These are phyloP conservation scores for Trichoderma reesei DNA, from an alignment of 495 filamentous ascomycete species.

Conservation along the genomic window DNA sequence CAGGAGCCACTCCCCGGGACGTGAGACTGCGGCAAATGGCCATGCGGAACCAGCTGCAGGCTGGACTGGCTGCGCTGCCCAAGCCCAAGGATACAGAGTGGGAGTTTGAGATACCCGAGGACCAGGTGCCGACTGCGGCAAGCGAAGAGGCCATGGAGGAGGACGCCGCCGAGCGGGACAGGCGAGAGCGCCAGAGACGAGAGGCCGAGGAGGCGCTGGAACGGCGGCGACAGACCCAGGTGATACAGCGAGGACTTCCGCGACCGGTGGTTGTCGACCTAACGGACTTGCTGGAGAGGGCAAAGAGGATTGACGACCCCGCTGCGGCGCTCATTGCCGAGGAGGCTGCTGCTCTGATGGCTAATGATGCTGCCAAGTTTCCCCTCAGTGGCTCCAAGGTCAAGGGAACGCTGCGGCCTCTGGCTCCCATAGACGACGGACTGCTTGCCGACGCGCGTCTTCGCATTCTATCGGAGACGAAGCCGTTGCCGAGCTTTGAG, in stretches of 20 bases:
- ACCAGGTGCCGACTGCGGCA: conserved; percentile 52
- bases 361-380: conserved; percentile 67
- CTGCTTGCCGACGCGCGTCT: conserved; percentile 63
- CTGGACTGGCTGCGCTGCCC: conserved; percentile 71
- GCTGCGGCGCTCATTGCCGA: conserved; percentile 51
- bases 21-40: conserved; percentile 63
- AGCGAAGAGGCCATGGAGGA: conserved; percentile 52
- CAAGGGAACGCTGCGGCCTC: conserved; percentile 45
- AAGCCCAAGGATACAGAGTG: conserved; percentile 86
- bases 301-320: conserved; percentile 29
- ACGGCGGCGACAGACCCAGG: conserved; percentile 75
- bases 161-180: conserved; percentile 76
- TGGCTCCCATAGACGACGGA: conserved; percentile 62
- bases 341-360: conserved; percentile 71
- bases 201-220: conserved; percentile 68
- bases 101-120: conserved; percentile 86
- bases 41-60: conserved; percentile 57
- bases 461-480: conserved; percentile 64
- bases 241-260: conserved; percentile 75
- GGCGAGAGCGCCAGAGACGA: conserved; percentile 53
- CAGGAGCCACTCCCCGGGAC: conserved; percentile 66
- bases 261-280: conserved; percentile 67
- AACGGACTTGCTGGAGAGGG: conserved; percentile 52
- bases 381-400: conserved; percentile 57
- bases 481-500: conserved; percentile 45